Percentiles rank a stretch among this genome's conserved stretches.
Evolutionary conservation across 1,139 yeast genomes (phyloP).

Genomic region (Hemisphaericaspora subhashii): DNA sequence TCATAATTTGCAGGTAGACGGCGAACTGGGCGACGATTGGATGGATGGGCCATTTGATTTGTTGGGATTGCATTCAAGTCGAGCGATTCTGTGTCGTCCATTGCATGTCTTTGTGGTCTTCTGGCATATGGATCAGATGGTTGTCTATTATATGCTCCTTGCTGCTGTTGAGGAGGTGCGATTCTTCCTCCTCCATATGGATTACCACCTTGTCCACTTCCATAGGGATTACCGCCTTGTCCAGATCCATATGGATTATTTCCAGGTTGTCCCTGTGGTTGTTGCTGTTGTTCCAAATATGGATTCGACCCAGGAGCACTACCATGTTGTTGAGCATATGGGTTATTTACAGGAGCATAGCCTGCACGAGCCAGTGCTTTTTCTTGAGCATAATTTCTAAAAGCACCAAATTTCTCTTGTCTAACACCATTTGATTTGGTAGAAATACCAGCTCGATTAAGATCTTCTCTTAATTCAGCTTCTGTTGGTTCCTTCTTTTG

Average conservation of each 20-base stretch:
- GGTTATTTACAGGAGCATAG: slow-evolving; percentile 44
- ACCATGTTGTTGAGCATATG: slow-evolving; percentile 31
- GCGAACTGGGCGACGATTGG: slow-evolving; percentile 26
- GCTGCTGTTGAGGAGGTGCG: slow-evolving; percentile 1
- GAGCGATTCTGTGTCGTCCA: slow-evolving; percentile 34
- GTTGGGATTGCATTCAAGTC: slow-evolving; percentile 46
- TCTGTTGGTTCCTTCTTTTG: slow-evolving; percentile 64
- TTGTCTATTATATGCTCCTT: slow-evolving; percentile 3
- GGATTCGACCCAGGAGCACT: slow-evolving; percentile 14
- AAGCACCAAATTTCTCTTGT: slow-evolving; percentile 65
- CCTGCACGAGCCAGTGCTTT: slow-evolving; percentile 40
- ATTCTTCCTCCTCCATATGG: slow-evolving; percentile 7
- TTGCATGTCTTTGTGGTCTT: slow-evolving; percentile 4
- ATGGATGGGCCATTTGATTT: slow-evolving; percentile 23
- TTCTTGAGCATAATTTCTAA: slow-evolving; percentile 59
- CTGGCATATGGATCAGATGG: slow-evolving; percentile 11
- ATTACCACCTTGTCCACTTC: slow-evolving; percentile 4
- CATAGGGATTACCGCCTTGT: slow-evolving; percentile 5
- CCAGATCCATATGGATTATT: slow-evolving; percentile 16
- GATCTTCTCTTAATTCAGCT: slow-evolving; percentile 50
- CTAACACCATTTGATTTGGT: slow-evolving; percentile 39
- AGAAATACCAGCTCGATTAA: slow-evolving; percentile 54
- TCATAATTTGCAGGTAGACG: slow-evolving; percentile 21
- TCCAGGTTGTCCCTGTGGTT: slow-evolving; percentile 15
- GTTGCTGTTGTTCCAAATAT: slow-evolving; percentile 10